Evolutionary conservation across 257 asterid genomes (phyloP).

Genomic region (Nicotiana tabacum): DNA sequence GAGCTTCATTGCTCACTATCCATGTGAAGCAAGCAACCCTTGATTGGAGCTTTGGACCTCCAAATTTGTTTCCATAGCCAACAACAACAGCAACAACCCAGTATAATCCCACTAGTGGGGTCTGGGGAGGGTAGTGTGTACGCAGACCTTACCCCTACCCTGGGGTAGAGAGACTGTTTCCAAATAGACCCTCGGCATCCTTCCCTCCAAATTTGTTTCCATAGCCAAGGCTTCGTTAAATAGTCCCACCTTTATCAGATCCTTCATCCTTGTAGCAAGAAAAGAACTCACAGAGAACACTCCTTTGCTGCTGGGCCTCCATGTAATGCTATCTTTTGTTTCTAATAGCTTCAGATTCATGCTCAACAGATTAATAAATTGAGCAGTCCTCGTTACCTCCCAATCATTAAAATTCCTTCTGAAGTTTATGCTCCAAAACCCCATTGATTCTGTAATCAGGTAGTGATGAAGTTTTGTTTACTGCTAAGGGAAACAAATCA

Average conservation of each 20-base stretch:
- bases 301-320: not conserved
- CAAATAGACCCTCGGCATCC: no score
- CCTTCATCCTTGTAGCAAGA: not conserved
- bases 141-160: no score
- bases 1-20: not conserved
- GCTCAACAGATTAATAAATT: not conserved
- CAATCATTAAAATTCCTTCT: not conserved
- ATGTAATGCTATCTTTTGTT: not conserved
- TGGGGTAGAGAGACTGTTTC: no score
- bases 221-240: not conserved
- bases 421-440: not conserved
- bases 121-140: no score
- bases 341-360: not conserved
- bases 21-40: not conserved
- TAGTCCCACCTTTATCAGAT: not conserved
- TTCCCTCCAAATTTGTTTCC: not conserved
- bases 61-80: not conserved
- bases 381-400: not conserved
- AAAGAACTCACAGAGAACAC: not conserved
- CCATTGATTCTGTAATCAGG: not conserved
- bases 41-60: not conserved
- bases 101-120: no score
- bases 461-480: not conserved
- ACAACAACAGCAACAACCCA: no score
- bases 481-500: not conserved